Conservation (phyloP, 345 rosid species). For the Bretschneidera sinensis region DNA sequence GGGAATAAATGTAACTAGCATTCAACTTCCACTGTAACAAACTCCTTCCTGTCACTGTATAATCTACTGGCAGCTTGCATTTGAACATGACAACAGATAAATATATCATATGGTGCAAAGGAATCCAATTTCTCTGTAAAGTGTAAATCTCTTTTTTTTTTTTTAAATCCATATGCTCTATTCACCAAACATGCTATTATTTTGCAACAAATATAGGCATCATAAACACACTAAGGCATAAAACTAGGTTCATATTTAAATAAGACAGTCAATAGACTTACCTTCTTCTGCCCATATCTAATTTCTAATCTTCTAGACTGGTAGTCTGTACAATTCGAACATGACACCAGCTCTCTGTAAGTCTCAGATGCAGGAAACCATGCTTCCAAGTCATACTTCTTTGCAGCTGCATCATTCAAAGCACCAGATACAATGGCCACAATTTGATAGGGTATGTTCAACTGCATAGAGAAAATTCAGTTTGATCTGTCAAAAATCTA, state of each 20-base stretch:
- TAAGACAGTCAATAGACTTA: constrained; percentile 8
- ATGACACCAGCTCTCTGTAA: constrained; percentile 88
- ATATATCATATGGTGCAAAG: too few relatives aligned
- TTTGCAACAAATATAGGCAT: neutral
- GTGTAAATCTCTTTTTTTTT: too few relatives aligned
- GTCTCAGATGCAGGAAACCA: constrained; percentile 94
- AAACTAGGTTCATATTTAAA: neutral
- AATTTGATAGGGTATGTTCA: constrained; percentile 68
- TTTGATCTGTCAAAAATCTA: too few relatives aligned
- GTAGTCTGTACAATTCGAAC: constrained; percentile 90
- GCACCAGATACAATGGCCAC: constrained; percentile 94
- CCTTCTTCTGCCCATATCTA: constrained; percentile 94
- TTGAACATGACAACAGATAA: too few relatives aligned
- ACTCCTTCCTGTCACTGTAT: too few relatives aligned
- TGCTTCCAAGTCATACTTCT: constrained; percentile 90
- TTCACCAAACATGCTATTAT: too few relatives aligned
- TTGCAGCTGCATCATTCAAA: constrained; percentile 90
- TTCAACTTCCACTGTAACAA: too few relatives aligned
- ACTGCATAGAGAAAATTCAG: constrained; percentile 39
- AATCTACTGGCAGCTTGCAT: too few relatives aligned
- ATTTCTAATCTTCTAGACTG: constrained; percentile 85
- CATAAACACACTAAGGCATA: too few relatives aligned
- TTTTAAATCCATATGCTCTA: too few relatives aligned
- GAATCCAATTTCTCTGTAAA: too few relatives aligned
- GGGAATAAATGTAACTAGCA: too few relatives aligned